Evolutionary conservation across 768 basidiomycete genomes (phyloP).

Genomic region (Pleurotus djamor): DNA sequence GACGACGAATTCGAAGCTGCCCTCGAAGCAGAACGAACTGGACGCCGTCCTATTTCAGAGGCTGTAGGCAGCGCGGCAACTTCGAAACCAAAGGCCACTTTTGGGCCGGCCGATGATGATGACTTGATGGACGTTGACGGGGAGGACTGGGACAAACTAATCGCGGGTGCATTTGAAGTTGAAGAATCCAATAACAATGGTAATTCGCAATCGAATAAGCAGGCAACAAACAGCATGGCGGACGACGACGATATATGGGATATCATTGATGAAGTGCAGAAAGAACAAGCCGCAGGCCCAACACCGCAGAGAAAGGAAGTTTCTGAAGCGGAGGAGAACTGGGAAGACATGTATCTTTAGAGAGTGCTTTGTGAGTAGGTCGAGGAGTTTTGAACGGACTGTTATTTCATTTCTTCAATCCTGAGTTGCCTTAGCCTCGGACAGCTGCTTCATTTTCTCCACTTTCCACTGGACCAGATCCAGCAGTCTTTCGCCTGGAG

Average conservation of each 20-base stretch:
- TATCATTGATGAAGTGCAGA: conserved; percentile 55
- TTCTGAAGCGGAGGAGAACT: conserved; percentile 40
- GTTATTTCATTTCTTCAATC: neutral
- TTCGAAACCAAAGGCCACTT: conserved; percentile 1
- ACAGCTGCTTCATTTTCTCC: conserved; percentile 33
- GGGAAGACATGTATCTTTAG: conserved; percentile 66
- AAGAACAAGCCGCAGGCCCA: conserved; percentile 16
- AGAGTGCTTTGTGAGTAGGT: neutral
- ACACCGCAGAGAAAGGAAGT: conserved; percentile 10
- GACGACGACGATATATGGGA: conserved; percentile 77
- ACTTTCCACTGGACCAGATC: conserved; percentile 67
- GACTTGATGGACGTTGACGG: conserved; percentile 21
- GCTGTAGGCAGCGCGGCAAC: neutral
- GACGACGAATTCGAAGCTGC: conserved; percentile 49
- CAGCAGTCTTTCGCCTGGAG: conserved; percentile 50
- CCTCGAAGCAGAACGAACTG: conserved; percentile 38
- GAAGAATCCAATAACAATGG: conserved; percentile 6
- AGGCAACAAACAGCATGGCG: conserved; percentile 9
- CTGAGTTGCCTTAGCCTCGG: neutral
- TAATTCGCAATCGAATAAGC: neutral
- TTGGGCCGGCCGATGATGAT: conserved; percentile 9
- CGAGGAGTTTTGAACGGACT: neutral
- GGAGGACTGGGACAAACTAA: conserved; percentile 62
- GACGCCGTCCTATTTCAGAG: conserved; percentile 18
- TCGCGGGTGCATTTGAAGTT: conserved; percentile 5